Percentiles rank a stretch among this genome's conserved stretches.
These are phyloP conservation scores for Colletotrichum chrysophilum DNA, from an alignment of 2,329 filamentous ascomycete species.

Conservation along the genomic window DNA sequence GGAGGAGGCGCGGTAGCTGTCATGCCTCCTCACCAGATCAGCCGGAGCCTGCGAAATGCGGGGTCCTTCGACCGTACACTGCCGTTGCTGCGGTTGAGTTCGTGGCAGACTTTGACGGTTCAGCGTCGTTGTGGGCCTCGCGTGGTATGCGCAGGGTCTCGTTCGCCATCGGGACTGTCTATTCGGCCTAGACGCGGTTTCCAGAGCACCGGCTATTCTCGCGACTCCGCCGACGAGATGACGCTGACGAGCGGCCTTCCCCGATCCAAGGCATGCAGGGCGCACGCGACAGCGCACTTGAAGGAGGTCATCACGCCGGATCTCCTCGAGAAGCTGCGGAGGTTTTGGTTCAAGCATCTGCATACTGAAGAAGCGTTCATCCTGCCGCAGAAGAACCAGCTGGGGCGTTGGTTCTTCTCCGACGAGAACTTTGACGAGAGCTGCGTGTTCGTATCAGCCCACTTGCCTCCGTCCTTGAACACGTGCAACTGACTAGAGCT, in stretches of 20 bases:
- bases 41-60: slow-evolving; percentile 9
- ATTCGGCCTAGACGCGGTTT: neutral
- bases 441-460: slow-evolving; percentile 32
- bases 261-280: slow-evolving; percentile 7
- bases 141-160: neutral
- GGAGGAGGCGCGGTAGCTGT: neutral
- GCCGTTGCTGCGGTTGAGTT: neutral
- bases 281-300: slow-evolving; percentile 12
- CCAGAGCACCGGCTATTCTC: neutral
- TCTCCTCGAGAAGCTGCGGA: slow-evolving; percentile 33
- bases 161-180: neutral
- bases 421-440: slow-evolving; percentile 37
- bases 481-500: neutral
- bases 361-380: slow-evolving; percentile 28
- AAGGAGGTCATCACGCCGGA: slow-evolving; percentile 30
- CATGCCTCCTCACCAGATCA: slow-evolving; percentile 12
- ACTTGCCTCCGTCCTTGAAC: no score
- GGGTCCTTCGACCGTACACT: neutral
- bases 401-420: slow-evolving; percentile 39
- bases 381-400: slow-evolving; percentile 28
- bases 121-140: neutral
- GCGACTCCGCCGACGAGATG: neutral
- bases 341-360: slow-evolving; percentile 45
- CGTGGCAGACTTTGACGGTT: neutral
- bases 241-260: neutral